Percentiles rank a stretch among this genome's conserved stretches.
phyloP scores from a whole-genome alignment of 495 filamentous ascomycete species.

The Aspergillus bertholletiae region DNA sequence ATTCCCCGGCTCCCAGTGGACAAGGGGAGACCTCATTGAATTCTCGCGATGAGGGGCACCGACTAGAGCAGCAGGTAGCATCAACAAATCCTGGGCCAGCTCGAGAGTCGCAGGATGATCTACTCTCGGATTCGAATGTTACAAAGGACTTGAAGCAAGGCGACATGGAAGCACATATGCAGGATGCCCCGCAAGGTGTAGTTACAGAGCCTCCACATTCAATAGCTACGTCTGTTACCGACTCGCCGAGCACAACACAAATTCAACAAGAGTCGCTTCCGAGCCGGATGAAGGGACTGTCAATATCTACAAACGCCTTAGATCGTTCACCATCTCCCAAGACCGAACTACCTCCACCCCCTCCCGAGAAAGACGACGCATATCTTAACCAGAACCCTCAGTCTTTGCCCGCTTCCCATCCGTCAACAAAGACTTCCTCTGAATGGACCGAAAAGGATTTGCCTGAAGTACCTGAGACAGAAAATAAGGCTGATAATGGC shows the following conservation, averaged over 20 bases:
- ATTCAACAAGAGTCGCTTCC: conserved; percentile 25
- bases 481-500: conserved; percentile 40
- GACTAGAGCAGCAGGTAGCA: conserved; percentile 15
- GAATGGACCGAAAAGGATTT: conserved; percentile 50
- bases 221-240: conserved; percentile 4
- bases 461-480: conserved; percentile 53
- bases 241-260: conserved; percentile 10
- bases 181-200: conserved; percentile 1
- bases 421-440: conserved; percentile 40
- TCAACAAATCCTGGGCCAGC: conserved; percentile 14
- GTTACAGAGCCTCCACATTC: conserved; percentile 2
- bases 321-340: conserved; percentile 12
- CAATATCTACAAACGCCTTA: conserved; percentile 25
- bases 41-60: conserved; percentile 15
- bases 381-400: conserved; percentile 65
- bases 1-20: conserved; percentile 22
- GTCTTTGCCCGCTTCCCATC: conserved; percentile 52
- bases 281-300: conserved; percentile 33
- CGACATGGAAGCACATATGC: conserved; percentile 15
- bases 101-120: conserved; percentile 21
- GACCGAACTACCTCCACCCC: conserved; percentile 30
- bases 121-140: conserved; percentile 3
- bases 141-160: conserved; percentile 2
- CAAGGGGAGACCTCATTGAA: conserved; percentile 23
- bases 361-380: conserved; percentile 45